Conservation (phyloP, 495 filamentous ascomycete species). For the Tuber melanosporum region DNA sequence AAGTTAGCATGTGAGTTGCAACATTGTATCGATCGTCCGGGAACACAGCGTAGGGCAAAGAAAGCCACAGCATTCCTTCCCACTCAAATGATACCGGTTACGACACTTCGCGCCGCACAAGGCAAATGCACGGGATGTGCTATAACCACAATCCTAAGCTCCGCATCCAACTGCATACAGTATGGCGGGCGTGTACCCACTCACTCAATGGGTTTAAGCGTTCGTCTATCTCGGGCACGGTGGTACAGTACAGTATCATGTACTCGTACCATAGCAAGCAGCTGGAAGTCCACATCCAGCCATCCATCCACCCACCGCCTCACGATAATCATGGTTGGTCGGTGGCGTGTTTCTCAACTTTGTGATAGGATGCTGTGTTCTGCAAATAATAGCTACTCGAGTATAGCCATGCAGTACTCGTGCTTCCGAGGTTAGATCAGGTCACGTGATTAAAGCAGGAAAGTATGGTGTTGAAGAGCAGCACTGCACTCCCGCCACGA, state of each 20-base stretch:
- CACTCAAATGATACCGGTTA: too few species aligned
- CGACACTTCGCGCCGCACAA: background rate
- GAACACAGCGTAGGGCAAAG: background rate
- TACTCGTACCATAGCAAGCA: background rate
- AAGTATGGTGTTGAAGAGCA: background rate
- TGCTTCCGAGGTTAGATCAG: background rate
- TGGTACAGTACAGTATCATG: background rate
- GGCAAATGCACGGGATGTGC: background rate
- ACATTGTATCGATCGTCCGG: too few species aligned
- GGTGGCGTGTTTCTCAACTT: background rate
- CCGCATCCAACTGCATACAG: too few species aligned
- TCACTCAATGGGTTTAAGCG: too few species aligned
- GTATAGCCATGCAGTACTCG: background rate
- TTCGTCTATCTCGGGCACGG: too few species aligned
- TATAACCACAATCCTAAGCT: too few species aligned
- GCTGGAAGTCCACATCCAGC: background rate
- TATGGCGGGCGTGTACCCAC: too few species aligned
- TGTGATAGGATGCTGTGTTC: background rate
- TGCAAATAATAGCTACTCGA: background rate
- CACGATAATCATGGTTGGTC: background rate
- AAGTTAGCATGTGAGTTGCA: background rate
- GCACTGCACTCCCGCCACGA: background rate
- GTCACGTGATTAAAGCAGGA: background rate
- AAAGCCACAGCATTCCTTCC: background rate
- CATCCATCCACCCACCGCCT: background rate